phyloP scores from a whole-genome alignment of 177 flowering plant species.

The Viscum album region DNA sequence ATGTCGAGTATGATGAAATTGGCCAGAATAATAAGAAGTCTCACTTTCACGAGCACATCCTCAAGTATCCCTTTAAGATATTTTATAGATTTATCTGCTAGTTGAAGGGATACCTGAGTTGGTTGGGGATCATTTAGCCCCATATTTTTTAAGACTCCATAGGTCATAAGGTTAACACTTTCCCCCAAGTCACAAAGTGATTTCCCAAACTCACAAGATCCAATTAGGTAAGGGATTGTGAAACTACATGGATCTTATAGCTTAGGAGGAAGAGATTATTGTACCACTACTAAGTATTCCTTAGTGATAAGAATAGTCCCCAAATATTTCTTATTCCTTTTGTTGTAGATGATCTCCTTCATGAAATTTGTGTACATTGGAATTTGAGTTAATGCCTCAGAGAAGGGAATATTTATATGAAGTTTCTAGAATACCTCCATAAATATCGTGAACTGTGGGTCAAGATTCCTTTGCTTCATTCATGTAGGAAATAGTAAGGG shows the following conservation, averaged over 20 bases:
- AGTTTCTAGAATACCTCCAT: slow-evolving; percentile 28
- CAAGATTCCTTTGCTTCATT: no score
- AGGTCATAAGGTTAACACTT: not conserved
- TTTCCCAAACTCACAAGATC: not conserved
- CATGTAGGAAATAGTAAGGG: no score
- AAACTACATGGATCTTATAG: not conserved
- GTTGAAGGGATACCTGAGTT: not conserved
- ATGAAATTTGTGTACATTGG: not conserved
- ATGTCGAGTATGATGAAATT: not conserved
- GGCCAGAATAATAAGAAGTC: not conserved
- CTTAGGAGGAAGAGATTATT: not conserved
- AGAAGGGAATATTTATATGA: not conserved
- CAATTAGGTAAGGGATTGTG: not conserved
- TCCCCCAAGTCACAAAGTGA: not conserved
- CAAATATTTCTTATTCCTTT: not conserved
- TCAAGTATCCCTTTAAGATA: not conserved
- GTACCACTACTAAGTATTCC: not conserved
- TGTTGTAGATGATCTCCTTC: not conserved
- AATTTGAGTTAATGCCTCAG: not conserved
- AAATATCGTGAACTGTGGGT: no score
- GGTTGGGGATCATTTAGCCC: not conserved
- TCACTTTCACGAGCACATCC: not conserved
- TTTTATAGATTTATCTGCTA: not conserved
- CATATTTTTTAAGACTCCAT: not conserved
- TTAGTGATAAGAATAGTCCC: not conserved